Evolutionary conservation across 345 rosid genomes (phyloP).

Genomic region (Lepidium africanum): DNA sequence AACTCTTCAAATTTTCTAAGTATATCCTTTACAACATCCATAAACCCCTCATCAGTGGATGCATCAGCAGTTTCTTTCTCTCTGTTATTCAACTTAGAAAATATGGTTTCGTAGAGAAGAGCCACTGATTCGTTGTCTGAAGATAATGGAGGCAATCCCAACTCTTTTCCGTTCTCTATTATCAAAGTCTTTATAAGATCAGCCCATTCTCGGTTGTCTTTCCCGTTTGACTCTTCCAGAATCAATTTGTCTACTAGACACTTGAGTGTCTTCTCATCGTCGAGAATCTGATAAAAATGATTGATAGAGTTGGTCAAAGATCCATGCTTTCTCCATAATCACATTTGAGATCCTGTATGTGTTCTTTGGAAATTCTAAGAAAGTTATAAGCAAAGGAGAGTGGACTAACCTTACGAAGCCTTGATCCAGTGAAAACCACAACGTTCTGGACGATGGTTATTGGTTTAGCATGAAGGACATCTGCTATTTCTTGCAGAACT

Average conservation of each 20-base stretch:
- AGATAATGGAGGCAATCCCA: conserved; percentile 62
- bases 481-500: conserved; percentile 65
- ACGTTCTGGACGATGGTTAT: conserved; percentile 41
- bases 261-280: conserved; percentile 40
- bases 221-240: conserved; percentile 22
- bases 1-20: conserved; percentile 52
- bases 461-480: conserved; percentile 46
- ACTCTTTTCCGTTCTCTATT: conserved; percentile 44
- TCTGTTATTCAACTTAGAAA: conserved; percentile 30
- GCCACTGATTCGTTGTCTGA: conserved; percentile 48
- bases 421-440: conserved; percentile 55
- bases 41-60: conserved; percentile 21
- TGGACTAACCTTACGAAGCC: conserved; percentile 52
- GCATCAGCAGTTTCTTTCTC: conserved; percentile 26
- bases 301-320: not conserved
- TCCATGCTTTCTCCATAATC: not conserved
- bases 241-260: conserved; percentile 32
- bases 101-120: conserved; percentile 51
- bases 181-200: conserved; percentile 41
- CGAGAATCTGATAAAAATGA: conserved; percentile 42
- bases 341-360: not conserved
- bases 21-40: conserved; percentile 34
- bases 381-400: not conserved
- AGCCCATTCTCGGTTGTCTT: conserved; percentile 16
- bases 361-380: not conserved